Evolutionary conservation across 805 yeast genomes (phyloP).

Genomic region (Yarrowia porcina): DNA sequence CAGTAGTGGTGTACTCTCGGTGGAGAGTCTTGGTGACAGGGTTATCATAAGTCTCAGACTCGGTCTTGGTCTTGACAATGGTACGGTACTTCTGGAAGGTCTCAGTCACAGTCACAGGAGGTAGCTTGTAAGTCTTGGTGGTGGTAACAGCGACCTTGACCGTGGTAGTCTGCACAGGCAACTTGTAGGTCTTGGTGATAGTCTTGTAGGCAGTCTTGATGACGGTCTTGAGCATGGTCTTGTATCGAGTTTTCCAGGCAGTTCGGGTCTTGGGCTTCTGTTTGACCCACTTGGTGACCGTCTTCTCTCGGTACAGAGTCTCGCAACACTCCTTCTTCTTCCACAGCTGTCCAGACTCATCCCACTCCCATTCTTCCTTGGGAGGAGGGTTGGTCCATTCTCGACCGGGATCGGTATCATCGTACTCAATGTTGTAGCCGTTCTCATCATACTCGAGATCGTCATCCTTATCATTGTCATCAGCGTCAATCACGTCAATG

Average conservation of each 20-base stretch:
- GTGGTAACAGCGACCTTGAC: background rate
- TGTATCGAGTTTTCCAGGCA: background rate
- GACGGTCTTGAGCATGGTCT: background rate
- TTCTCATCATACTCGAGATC: background rate
- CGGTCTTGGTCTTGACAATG: background rate
- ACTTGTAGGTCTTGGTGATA: conserved; percentile 2
- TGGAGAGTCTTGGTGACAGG: background rate
- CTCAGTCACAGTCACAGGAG: background rate
- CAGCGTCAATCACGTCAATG: background rate
- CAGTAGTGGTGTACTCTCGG: background rate
- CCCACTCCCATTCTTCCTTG: background rate
- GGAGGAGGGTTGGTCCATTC: background rate
- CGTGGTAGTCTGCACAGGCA: background rate
- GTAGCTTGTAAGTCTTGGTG: conserved; percentile 8
- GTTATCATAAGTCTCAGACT: background rate
- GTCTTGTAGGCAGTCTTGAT: background rate
- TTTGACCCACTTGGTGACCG: background rate
- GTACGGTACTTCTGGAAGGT: background rate
- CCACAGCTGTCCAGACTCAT: background rate
- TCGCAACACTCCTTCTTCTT: conserved; percentile 8
- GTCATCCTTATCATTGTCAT: background rate
- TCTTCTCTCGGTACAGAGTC: background rate
- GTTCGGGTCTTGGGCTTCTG: background rate
- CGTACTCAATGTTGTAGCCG: background rate
- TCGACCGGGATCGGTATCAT: background rate